phyloP scores from a whole-genome alignment of 495 filamentous ascomycete species.

The Xylona heveae region DNA sequence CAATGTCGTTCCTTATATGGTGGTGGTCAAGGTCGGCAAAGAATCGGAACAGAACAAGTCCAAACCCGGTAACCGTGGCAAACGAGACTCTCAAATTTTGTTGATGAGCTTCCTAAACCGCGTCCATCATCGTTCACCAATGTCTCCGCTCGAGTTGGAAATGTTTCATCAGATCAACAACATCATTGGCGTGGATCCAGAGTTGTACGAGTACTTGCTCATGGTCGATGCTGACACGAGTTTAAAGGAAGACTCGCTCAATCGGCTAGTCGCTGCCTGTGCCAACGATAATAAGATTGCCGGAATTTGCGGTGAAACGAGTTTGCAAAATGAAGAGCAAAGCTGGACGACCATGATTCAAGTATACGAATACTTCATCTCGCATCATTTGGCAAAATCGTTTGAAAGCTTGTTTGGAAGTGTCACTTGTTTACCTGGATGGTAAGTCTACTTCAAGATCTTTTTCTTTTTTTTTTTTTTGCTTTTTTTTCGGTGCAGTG shows the following conservation, averaged over 20 bases:
- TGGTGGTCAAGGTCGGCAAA: conserved; percentile 92
- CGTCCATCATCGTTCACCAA: conserved; percentile 79
- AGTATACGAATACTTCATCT: conserved; percentile 97
- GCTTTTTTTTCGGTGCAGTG: conserved; percentile 1
- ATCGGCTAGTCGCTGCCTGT: conserved; percentile 80
- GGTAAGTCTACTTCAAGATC: conserved; percentile 34
- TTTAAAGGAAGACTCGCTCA: conserved; percentile 80
- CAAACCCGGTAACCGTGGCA: conserved; percentile 94
- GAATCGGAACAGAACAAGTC: conserved; percentile 80
- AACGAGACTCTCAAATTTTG: conserved; percentile 88
- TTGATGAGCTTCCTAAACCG: conserved; percentile 83
- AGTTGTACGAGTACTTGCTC: conserved; percentile 90
- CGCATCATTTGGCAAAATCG: conserved; percentile 80
- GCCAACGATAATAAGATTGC: conserved; percentile 89
- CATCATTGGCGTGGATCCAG: conserved; percentile 92
- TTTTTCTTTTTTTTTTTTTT: not conserved
- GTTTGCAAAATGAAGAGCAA: conserved; percentile 79
- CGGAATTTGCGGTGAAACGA: conserved; percentile 94
- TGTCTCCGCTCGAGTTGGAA: conserved; percentile 90
- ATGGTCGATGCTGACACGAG: conserved; percentile 98
- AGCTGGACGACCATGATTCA: conserved; percentile 99
- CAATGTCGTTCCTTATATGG: conserved; percentile 89
- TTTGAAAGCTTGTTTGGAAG: conserved; percentile 91
- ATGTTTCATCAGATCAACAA: conserved; percentile 99
- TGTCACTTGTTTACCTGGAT: conserved; percentile 95